Evolutionary conservation across 768 basidiomycete species (phyloP).

Genomic region (Grammothele lineata): DNA sequence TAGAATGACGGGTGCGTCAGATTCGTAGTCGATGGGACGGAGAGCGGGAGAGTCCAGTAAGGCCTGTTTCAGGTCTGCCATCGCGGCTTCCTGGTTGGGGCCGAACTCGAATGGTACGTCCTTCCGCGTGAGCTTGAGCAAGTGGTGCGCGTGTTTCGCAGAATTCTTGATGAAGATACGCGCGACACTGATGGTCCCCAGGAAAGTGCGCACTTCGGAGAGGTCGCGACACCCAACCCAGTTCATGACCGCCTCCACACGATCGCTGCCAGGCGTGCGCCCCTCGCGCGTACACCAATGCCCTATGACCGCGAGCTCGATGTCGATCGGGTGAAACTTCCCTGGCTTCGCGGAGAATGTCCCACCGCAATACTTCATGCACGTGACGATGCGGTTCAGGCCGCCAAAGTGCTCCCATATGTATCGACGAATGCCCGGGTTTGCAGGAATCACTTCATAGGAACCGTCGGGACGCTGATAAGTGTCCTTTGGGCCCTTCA

Average conservation of each 20-base stretch:
- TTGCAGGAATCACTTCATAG: constrained; percentile 21
- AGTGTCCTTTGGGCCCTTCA: constrained; percentile 10
- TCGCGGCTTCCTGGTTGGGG: constrained; percentile 3
- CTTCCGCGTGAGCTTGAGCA: constrained; percentile 17
- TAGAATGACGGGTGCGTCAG: constrained; percentile 11
- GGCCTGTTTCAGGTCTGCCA: constrained; percentile 14
- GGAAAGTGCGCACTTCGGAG: constrained; percentile 22
- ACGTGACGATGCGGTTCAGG: constrained; percentile 31
- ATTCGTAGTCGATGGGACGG: constrained; percentile 18
- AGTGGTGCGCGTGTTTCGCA: constrained; percentile 7
- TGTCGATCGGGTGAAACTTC: not conserved
- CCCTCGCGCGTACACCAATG: constrained; percentile 36
- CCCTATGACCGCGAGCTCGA: constrained; percentile 27
- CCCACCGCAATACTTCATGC: constrained; percentile 24
- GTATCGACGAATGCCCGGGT: constrained; percentile 27
- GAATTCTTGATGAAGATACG: constrained; percentile 21
- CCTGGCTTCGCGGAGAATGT: constrained; percentile 18
- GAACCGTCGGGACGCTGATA: constrained; percentile 11
- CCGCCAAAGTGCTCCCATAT: constrained; percentile 35
- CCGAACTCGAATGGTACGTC: constrained; percentile 15
- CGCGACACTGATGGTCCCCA: constrained; percentile 17
- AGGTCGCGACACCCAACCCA: constrained; percentile 17
- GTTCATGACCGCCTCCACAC: constrained; percentile 20
- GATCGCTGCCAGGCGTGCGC: constrained; percentile 21
- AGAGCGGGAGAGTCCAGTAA: constrained; percentile 9